These are phyloP conservation scores for Phylloporus sp. DNA, from an alignment of 768 basidiomycete genomes.

Conservation along the genomic window DNA sequence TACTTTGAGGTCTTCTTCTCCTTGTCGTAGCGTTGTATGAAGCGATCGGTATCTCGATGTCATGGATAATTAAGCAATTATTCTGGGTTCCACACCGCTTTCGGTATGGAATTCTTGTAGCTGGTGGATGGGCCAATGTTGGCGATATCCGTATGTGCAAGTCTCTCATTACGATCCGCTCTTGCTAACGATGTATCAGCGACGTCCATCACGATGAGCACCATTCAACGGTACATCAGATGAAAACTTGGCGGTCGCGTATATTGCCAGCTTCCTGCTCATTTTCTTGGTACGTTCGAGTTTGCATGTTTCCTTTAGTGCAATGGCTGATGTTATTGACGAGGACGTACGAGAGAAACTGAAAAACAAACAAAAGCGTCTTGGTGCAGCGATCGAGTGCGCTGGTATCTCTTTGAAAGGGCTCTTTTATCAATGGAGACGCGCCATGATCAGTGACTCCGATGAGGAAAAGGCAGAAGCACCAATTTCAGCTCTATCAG, in stretches of 20 bases:
- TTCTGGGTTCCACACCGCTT: slow-evolving; percentile 80
- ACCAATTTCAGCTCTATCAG: background rate
- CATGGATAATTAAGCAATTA: slow-evolving; percentile 51
- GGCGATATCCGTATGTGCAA: slow-evolving; percentile 59
- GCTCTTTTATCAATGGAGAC: background rate
- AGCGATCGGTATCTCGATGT: slow-evolving; percentile 46
- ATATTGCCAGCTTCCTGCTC: slow-evolving; percentile 57
- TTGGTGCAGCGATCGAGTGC: slow-evolving; percentile 11
- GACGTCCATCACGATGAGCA: slow-evolving; percentile 56
- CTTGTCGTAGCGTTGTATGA: slow-evolving; percentile 60
- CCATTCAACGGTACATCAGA: slow-evolving; percentile 60
- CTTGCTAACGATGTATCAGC: slow-evolving; percentile 36
- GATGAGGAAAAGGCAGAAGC: slow-evolving; percentile 9
- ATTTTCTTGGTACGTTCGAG: slow-evolving; percentile 55
- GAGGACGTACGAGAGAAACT: slow-evolving; percentile 49
- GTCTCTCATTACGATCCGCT: background rate
- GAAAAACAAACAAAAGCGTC: slow-evolving; percentile 31
- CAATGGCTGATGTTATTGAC: slow-evolving; percentile 56
- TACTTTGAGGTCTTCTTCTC: slow-evolving; percentile 50
- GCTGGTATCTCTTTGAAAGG: slow-evolving; percentile 3
- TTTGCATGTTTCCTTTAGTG: slow-evolving; percentile 3
- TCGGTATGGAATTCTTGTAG: slow-evolving; percentile 62
- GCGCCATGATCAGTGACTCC: background rate
- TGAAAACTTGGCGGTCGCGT: slow-evolving; percentile 59
- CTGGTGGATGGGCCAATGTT: slow-evolving; percentile 65